These are phyloP conservation scores for Yamadazyma epiphylla DNA, from an alignment of 1,139 yeast genomes.

Conservation along the genomic window DNA sequence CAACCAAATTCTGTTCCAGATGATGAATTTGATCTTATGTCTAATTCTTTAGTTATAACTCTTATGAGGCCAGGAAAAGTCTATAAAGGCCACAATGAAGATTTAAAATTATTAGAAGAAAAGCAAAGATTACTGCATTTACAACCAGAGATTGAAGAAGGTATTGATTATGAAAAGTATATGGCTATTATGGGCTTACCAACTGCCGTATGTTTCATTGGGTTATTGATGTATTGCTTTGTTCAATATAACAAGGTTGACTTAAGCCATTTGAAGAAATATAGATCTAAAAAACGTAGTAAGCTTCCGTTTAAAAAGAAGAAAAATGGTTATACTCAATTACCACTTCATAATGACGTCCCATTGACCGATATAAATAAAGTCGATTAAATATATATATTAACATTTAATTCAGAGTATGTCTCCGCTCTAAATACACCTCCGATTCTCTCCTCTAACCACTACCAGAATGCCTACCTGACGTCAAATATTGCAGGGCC, in stretches of 20 bases:
- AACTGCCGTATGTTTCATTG: constrained; percentile 60
- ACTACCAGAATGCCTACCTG: too few species aligned
- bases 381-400: constrained; percentile 7
- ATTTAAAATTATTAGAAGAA: constrained; percentile 43
- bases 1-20: constrained; percentile 68
- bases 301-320: constrained; percentile 26
- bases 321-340: constrained; percentile 16
- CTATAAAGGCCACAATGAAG: constrained; percentile 52
- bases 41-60: constrained; percentile 52
- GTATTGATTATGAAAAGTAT: constrained; percentile 62
- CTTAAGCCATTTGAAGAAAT: constrained; percentile 45
- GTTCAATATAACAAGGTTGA: constrained; percentile 52
- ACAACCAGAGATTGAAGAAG: constrained; percentile 54
- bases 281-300: constrained; percentile 34
- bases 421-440: too few species aligned
- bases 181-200: constrained; percentile 67
- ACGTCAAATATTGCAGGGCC: too few species aligned
- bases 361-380: constrained; percentile 10
- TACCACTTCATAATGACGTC: constrained; percentile 27
- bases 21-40: constrained; percentile 56
- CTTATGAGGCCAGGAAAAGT: constrained; percentile 59
- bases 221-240: constrained; percentile 61
- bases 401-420: constrained; percentile 1
- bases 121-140: constrained; percentile 27
- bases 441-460: too few species aligned